Base-by-base conservation (phyloP, 257 asterid genomes). In the Salvia hispanica region DNA sequence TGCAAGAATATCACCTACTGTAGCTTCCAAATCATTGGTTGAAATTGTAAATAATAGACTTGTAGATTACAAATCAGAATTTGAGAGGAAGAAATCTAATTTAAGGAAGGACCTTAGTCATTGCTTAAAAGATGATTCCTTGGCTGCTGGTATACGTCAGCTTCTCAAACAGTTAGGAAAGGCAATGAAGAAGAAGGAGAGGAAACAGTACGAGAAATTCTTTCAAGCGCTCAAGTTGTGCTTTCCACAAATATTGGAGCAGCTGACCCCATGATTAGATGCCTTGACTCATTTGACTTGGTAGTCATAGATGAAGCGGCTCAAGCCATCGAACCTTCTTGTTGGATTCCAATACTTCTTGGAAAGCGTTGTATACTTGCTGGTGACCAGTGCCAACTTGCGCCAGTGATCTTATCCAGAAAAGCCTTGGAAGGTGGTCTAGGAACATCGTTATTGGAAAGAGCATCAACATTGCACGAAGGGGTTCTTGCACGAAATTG, bases 111-210 rank as follows among this genome's bases (percentile, higher is more conserved):
- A 92, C 82, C 89, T 92, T 53, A 83, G 91, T 53, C 81, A 74
- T 74, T 92, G 98, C 84, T 78, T 92, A 47, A 86, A 76, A 60
- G 98, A 92, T 72, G 98, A 92, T 74, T 92, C 98, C 65, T 86
- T 92, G 77, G 98, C 98, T 57, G 89, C 98, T 31, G 98, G 98
- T 46, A 92, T 92, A 65, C 97, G 98, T 52, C 98, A 92, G 83
- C 98, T 92, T 77, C 80, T 92, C 75, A 92, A 92, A 77, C 97
- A 92, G 80, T 75, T 92, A 81, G 95, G 96, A 15, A 92, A 92
- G 80, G 60, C 95, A 12, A 88, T 92, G 90, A 92, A 86, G 88
- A 92, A 78, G 76, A 90, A 90, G 83, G 98, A 92, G 77, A 85
- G 95, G 97, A 92, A 84, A 82, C 93, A n/a, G 84, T 92, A 66